A percentile compares a stretch with the other conserved stretches of the same genome.
These are phyloP conservation scores for Odonthalia washingtoniensis DNA, from an alignment of 31 red algal genomes.

Conservation along the genomic window DNA sequence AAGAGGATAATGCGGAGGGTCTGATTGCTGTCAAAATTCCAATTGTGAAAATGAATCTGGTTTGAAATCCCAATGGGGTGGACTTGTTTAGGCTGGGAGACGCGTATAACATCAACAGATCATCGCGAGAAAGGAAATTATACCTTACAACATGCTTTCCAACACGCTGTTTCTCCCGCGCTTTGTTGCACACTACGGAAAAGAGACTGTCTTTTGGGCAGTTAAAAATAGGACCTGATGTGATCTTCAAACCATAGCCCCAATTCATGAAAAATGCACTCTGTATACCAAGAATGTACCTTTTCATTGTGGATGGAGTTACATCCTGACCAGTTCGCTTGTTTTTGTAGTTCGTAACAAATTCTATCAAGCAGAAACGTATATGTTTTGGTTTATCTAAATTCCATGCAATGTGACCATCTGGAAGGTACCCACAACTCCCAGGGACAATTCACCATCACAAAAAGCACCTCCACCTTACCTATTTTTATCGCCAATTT, in stretches of 20 bases:
- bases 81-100: neutral
- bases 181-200: constrained; percentile 15
- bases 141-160: neutral
- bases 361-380: too few species aligned
- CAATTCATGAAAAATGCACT: constrained; percentile 6
- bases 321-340: neutral
- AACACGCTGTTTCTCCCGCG: neutral
- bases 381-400: too few species aligned
- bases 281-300: neutral
- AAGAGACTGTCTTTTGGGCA: constrained; percentile 36
- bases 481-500: too few species aligned
- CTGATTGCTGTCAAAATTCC: neutral
- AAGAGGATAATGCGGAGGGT: neutral
- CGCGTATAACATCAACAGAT: neutral
- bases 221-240: constrained; percentile 10
- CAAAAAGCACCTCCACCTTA: too few species aligned
- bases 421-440: too few species aligned
- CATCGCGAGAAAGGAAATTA: constrained; percentile 16
- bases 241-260: constrained; percentile 14
- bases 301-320: neutral
- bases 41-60: too few species aligned
- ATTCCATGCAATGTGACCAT: too few species aligned
- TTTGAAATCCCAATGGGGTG: neutral
- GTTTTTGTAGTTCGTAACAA: constrained; percentile 26
- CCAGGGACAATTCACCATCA: too few species aligned